These are phyloP conservation scores for Periconia sp. DNA, from an alignment of 2,329 filamentous ascomycete species.

Conservation along the genomic window DNA sequence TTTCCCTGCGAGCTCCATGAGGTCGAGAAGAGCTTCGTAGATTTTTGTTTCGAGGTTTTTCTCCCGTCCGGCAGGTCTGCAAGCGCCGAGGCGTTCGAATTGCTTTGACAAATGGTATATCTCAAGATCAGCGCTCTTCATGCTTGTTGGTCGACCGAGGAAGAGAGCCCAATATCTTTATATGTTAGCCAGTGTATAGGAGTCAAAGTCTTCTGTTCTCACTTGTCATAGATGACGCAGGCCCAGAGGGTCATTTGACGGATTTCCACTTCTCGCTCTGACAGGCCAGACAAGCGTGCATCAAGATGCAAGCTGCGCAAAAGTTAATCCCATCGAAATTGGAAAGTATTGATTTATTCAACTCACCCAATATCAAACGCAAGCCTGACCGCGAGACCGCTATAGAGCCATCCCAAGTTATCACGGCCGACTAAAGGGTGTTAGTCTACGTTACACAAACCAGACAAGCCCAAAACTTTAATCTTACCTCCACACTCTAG, in stretches of 20 bases:
- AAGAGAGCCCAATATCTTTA: slow-evolving; percentile 55
- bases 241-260: slow-evolving; percentile 56
- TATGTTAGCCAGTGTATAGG: slow-evolving; percentile 7
- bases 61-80: slow-evolving; percentile 34
- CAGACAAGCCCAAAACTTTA: neutral
- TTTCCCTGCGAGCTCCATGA: slow-evolving; percentile 59
- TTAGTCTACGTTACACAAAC: neutral
- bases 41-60: slow-evolving; percentile 45
- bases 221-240: slow-evolving; percentile 57
- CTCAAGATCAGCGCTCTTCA: slow-evolving; percentile 56
- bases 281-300: slow-evolving; percentile 45
- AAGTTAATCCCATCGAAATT: neutral
- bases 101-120: slow-evolving; percentile 52
- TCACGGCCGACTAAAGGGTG: slow-evolving; percentile 49
- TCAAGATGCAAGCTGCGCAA: slow-evolving; percentile 53
- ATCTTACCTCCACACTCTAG: slow-evolving; percentile 50
- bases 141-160: slow-evolving; percentile 56
- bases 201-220: neutral
- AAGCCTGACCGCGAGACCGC: slow-evolving; percentile 42
- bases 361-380: slow-evolving; percentile 30
- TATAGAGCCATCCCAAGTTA: slow-evolving; percentile 59
- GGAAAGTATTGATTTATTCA: neutral
- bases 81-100: slow-evolving; percentile 48
- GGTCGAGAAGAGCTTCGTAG: slow-evolving; percentile 55
- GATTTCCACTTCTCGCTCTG: slow-evolving; percentile 51